Evolutionary conservation across 148 eudicot genomes (phyloP), one percentile per base, ranked within the genome.

Genomic region (Silene uniflora): DNA sequence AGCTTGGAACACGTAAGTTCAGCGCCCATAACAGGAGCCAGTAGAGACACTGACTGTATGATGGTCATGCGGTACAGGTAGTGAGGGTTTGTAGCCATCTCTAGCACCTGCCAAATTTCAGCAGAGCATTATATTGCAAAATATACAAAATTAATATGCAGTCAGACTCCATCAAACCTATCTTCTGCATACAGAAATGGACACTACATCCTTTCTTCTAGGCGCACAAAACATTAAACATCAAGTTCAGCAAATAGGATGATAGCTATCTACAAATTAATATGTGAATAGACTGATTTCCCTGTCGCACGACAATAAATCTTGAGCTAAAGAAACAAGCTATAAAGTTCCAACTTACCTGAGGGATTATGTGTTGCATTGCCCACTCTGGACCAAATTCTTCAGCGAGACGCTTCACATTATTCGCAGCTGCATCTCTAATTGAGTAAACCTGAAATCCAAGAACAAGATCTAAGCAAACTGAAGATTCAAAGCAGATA

Each of bases 331-430:
- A 63, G 13, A 5, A 17, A 63, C 11, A 32, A 25, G 3, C 35
- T 35, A 3, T 14, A 2, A 55, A 5, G n/a, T 23, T 18, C 27
- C 7, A 35, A 14, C 10, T 7, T 79, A 92, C 98, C 96, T 95
- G 98, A 73, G 98, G 97, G 75, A 95, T 71, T 60, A 95, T 92
- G 83, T 95, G 98, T 86, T 95, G 91, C 98, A 92, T 92, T 77
- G 98, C 98, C 98, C 98, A 95, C 19, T 92, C 97, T 77, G 98
- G 96, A 73, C 98, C 97, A 86, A 95, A 95, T 84, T 95, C 98
- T 83, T 95, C 98, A 19, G 98, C 98, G 74, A 95, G 97, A 71
- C 98, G 98, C 83, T 95, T 95, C 76, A 92, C 84, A 75, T 95
- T 95, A 83, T 87, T 89, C 18, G 98, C 96, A 77, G 98, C 98